Conservation (phyloP, 345 rosid genomes). For the Gossypium thurberi region DNA sequence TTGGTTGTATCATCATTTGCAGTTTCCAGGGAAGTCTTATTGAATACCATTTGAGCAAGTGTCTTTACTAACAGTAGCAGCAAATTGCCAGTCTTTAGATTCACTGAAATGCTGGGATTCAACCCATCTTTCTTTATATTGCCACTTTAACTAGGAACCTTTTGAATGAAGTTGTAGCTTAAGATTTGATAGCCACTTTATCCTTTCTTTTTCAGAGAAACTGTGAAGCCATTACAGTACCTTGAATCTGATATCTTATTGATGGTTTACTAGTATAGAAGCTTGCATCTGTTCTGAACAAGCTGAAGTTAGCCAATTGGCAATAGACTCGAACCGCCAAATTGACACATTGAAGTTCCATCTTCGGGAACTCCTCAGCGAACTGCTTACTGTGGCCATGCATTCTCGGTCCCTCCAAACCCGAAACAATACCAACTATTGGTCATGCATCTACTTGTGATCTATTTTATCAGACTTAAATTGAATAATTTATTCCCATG, state of each 20-base stretch:
- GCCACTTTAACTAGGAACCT: not conserved
- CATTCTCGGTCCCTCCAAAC: not conserved
- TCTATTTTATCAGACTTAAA: not conserved
- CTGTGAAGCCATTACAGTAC: not conserved
- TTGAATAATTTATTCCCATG: not conserved
- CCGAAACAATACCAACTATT: not conserved
- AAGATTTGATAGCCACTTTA: not conserved
- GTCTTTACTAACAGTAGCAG: not conserved
- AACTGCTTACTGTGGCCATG: not conserved
- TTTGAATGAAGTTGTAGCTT: not conserved
- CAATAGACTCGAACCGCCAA: not conserved
- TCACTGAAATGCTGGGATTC: not conserved
- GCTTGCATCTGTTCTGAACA: not conserved
- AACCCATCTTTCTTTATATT: not conserved
- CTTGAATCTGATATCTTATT: not conserved
- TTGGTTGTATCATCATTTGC: not conserved
- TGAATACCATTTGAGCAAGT: not conserved
- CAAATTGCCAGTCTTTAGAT: not conserved
- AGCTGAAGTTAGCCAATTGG: not conserved
- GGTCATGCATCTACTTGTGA: not conserved
- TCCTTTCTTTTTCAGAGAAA: not conserved
- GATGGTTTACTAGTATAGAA: not conserved
- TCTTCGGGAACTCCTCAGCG: not conserved
- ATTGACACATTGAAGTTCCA: not conserved
- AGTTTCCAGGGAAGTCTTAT: not conserved